Evolutionary conservation across 768 basidiomycete genomes (phyloP).

Genomic region (Tulasnella sp.): DNA sequence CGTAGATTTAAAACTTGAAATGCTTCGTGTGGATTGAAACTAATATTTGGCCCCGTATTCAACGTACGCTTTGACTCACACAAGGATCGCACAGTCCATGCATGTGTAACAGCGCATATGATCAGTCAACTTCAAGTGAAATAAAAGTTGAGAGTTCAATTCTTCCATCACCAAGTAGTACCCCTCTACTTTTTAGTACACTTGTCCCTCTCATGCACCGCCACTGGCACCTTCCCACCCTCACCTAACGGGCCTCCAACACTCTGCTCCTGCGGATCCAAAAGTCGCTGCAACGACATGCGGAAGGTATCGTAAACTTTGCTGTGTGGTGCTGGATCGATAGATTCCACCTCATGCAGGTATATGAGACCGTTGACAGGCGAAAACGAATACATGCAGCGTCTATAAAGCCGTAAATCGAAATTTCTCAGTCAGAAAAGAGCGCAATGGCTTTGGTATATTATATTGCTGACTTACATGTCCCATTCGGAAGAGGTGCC

Average conservation of each 20-base stretch:
- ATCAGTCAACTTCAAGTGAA: too few species aligned
- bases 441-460: not conserved
- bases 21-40: too few species aligned
- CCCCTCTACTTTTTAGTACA: too few species aligned
- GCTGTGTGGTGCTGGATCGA: conserved; percentile 60
- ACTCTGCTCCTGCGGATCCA: not conserved
- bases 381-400: conserved; percentile 65
- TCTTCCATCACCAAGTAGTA: too few species aligned
- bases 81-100: too few species aligned
- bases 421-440: not conserved
- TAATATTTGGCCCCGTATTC: too few species aligned
- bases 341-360: conserved; percentile 58
- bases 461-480: conserved; percentile 38
- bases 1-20: too few species aligned
- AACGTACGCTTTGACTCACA: too few species aligned
- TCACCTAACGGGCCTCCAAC: not conserved
- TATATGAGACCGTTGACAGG: conserved; percentile 52
- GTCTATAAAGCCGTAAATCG: conserved; percentile 29
- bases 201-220: too few species aligned
- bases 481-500: conserved; percentile 57
- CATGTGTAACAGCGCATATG: too few species aligned
- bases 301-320: conserved; percentile 15
- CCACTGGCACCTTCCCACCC: too few species aligned
- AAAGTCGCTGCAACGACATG: conserved; percentile 6
- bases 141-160: too few species aligned